Evolutionary conservation across 441 rosid genomes (phyloP).

Genomic region (Bruguiera hainesii): DNA sequence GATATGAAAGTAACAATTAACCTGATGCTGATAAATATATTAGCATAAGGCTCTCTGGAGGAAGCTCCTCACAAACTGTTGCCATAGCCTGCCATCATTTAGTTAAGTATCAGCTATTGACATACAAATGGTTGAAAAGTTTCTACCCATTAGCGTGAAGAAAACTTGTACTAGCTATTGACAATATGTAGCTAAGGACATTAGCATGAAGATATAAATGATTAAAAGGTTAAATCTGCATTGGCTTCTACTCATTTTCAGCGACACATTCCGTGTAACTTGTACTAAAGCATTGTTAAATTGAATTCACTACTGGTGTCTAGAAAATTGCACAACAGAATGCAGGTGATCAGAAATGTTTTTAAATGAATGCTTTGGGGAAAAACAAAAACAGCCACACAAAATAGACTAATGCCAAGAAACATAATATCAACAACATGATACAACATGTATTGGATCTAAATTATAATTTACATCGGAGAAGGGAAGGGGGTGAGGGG

Average conservation of each 20-base stretch:
- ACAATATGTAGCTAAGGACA: no score
- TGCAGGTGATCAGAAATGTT: not conserved
- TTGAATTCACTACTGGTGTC: slow-evolving; percentile 5
- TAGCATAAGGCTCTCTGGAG: slow-evolving; percentile 73
- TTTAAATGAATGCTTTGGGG: not conserved
- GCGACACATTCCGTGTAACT: slow-evolving; percentile 4
- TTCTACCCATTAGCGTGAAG: not conserved
- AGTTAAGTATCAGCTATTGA: slow-evolving; percentile 9
- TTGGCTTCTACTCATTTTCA: not conserved
- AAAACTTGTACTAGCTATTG: not conserved
- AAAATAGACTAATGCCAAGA: slow-evolving; percentile 1
- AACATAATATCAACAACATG: not conserved
- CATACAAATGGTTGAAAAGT: no score
- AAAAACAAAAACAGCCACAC: not conserved
- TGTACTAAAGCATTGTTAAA: slow-evolving; percentile 1
- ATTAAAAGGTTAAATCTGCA: no score
- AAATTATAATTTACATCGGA: not conserved
- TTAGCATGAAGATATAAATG: no score
- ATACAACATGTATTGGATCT: not conserved
- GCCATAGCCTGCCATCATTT: slow-evolving; percentile 67
- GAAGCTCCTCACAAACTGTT: slow-evolving; percentile 82
- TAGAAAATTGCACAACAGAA: not conserved
- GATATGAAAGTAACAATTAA: slow-evolving; percentile 27
- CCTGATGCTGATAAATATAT: slow-evolving; percentile 86
- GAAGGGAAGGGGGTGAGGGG: no score